Percentiles rank a stretch among this genome's conserved stretches.
phyloP scores from a whole-genome alignment of 805 yeast species.

The Ogataea parapolymorpha region DNA sequence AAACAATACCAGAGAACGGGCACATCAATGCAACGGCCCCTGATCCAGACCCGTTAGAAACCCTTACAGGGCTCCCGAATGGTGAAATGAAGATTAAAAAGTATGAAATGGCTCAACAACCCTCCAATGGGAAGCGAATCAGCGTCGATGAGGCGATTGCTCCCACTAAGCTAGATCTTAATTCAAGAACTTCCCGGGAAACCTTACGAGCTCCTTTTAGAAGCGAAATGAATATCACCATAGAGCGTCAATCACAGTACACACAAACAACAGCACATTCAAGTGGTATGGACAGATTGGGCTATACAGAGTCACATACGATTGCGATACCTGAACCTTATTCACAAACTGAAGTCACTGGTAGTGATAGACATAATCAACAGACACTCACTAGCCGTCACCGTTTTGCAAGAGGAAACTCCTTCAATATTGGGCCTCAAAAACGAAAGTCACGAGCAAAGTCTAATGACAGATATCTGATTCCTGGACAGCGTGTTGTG shows the following conservation, averaged over 20 bases:
- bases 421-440: constrained; percentile 21
- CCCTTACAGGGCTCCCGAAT: constrained; percentile 5
- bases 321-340: constrained; percentile 31
- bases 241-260: constrained; percentile 13
- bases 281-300: constrained; percentile 25
- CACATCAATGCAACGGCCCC: not conserved
- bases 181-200: constrained; percentile 9
- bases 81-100: constrained; percentile 18
- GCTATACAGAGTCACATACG: constrained; percentile 27
- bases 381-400: constrained; percentile 15
- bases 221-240: not conserved
- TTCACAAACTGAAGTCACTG: constrained; percentile 17
- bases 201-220: constrained; percentile 8
- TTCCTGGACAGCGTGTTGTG: constrained; percentile 30
- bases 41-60: constrained; percentile 7
- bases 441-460: constrained; percentile 23
- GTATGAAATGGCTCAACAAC: constrained; percentile 8
- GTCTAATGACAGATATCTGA: constrained; percentile 29
- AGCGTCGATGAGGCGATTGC: not conserved
- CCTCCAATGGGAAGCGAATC: not conserved
- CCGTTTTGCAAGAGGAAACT: constrained; percentile 20
- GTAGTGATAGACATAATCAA: constrained; percentile 20
- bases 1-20: constrained; percentile 4
- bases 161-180: constrained; percentile 2
- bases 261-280: constrained; percentile 13